These are phyloP conservation scores for Chaetomium sp. DNA, from an alignment of 2,329 filamentous ascomycete species.

Conservation along the genomic window DNA sequence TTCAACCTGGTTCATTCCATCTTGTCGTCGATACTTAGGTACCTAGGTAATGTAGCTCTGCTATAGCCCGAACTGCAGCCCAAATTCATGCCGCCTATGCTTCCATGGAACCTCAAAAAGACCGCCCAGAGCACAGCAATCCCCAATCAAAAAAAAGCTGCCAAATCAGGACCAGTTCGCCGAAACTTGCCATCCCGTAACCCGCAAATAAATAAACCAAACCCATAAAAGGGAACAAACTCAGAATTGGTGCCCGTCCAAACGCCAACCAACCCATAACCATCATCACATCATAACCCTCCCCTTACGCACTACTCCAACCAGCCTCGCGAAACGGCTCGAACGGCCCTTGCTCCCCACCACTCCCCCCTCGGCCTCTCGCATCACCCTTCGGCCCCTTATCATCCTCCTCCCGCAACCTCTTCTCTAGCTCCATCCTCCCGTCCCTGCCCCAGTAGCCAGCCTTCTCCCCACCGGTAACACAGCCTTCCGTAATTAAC, in stretches of 20 bases:
- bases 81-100: no score
- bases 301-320: constrained; percentile 35
- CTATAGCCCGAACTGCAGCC: no score
- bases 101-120: no score
- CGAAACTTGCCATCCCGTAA: no score
- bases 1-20: no score
- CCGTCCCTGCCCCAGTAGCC: constrained; percentile 65
- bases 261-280: constrained; percentile 4
- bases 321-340: constrained; percentile 42
- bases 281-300: neutral
- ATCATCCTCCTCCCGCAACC: constrained; percentile 57
- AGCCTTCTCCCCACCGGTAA: constrained; percentile 53
- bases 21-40: no score
- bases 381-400: neutral
- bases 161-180: no score
- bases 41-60: no score
- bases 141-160: no score
- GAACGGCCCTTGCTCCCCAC: constrained; percentile 27
- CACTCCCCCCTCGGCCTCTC: neutral
- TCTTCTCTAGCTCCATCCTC: constrained; percentile 60
- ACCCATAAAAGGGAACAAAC: no score
- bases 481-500: constrained; percentile 64
- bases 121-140: no score
- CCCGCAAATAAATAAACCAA: no score
- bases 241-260: constrained; percentile 1